phyloP scores from a whole-genome alignment of 2,329 filamentous ascomycete species.

The Coniella lustricola region DNA sequence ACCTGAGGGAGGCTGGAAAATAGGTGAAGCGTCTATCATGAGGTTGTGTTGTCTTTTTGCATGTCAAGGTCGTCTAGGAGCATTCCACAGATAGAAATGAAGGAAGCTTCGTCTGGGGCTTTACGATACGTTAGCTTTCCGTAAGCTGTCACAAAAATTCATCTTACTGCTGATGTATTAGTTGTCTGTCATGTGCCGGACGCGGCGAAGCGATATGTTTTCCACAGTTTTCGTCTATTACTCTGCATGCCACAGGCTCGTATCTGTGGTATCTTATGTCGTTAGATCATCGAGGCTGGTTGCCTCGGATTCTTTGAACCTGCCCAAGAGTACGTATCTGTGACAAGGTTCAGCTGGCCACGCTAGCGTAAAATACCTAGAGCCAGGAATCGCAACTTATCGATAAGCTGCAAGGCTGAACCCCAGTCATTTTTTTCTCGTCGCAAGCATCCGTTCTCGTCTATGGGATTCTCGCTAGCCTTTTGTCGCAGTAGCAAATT shows the following conservation, averaged over 20 bases:
- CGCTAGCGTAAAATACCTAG: not conserved
- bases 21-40: not conserved
- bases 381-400: not conserved
- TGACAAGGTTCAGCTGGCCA: not conserved
- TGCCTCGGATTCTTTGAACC: too few species aligned
- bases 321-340: too few species aligned
- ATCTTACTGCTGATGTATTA: too few species aligned
- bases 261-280: too few species aligned
- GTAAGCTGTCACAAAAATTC: not conserved
- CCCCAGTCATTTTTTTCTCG: not conserved
- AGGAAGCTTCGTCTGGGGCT: constrained; percentile 1
- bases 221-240: too few species aligned
- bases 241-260: too few species aligned
- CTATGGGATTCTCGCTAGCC: not conserved
- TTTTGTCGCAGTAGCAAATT: not conserved
- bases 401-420: constrained; percentile 2
- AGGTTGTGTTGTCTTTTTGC: constrained; percentile 1
- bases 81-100: constrained; percentile 8
- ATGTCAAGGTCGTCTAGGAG: constrained; percentile 8
- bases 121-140: not conserved
- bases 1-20: constrained; percentile 19
- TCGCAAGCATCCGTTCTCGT: not conserved
- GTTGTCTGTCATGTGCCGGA: too few species aligned
- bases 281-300: too few species aligned
- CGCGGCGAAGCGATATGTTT: too few species aligned